Evolutionary conservation across 2,329 filamentous ascomycete species (phyloP).

Genomic region (Myriosclerotinia duriaeana): DNA sequence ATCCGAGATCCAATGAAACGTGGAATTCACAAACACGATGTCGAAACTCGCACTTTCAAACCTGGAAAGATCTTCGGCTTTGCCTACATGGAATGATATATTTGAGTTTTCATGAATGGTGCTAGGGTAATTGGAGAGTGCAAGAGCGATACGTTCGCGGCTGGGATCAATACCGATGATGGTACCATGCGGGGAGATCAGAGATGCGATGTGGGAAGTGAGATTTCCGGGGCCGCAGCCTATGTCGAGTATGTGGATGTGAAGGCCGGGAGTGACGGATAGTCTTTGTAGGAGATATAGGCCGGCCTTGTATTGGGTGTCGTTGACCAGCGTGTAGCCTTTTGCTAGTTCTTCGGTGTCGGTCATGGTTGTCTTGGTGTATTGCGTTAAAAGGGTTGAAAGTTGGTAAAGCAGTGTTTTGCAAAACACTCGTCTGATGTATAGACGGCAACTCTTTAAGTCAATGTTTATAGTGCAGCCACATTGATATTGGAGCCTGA

Average conservation of each 20-base stretch:
- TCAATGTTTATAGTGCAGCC: no score
- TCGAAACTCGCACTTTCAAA: constrained; percentile 23
- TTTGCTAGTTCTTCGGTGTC: constrained; percentile 29
- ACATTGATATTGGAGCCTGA: no score
- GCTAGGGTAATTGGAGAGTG: background rate
- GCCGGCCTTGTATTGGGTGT: constrained; percentile 24
- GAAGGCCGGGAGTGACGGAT: background rate
- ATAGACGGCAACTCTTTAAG: no score
- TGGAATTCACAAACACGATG: constrained; percentile 25
- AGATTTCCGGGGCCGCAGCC: constrained; percentile 43
- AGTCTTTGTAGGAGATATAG: constrained; percentile 24
- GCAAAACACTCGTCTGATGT: no score
- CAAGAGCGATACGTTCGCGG: constrained; percentile 23
- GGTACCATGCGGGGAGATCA: constrained; percentile 11
- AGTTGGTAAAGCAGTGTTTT: no score
- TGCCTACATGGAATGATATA: constrained; percentile 21
- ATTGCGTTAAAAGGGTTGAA: background rate
- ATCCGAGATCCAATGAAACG: constrained; percentile 25
- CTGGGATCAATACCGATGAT: constrained; percentile 26
- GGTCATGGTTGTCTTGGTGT: constrained; percentile 2
- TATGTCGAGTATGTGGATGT: constrained; percentile 38
- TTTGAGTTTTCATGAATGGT: background rate
- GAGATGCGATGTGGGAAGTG: constrained; percentile 27
- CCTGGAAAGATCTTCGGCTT: constrained; percentile 23
- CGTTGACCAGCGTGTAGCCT: constrained; percentile 25